Base-by-base conservation (phyloP, 164 flowering plant genomes). In the Akebia trifoliata region DNA sequence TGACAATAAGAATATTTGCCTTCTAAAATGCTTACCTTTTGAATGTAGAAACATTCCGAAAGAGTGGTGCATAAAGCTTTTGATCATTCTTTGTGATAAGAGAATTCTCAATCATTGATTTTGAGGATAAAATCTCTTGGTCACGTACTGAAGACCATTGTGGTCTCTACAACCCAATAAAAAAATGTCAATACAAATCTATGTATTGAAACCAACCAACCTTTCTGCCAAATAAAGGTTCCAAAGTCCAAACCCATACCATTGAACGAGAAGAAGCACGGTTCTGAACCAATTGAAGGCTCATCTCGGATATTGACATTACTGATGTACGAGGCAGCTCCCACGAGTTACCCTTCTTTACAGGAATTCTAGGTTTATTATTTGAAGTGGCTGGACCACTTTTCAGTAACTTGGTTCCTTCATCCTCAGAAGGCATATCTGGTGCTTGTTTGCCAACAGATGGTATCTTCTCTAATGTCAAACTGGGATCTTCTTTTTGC, bases 31-130 rank as follows among this genome's bases (percentile, higher is more conserved):
- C 39, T 61, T 59, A 74, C 85, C 77, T 75, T 72, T 61, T 77
- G 68, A 81, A 81, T 58, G 61, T 70, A 56, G 85, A 81, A 52
- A 78, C 63, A 56, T 81, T 81, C n/a, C 85, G 73, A 56, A 68
- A 81, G 4, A 78, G 64, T 49, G 85, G 75, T 61, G 82, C 73
- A 65, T 78, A 71, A 36, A 81, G 78, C 42, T 76, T 72, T 60
- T 4, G 65, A 44, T 74, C 78, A 51, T 59, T 56, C 48, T 24
- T 48, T 25, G 55, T 45, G 30, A 36, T 15, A 4, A 78, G 75
- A 62, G 79, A 78, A 69, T 69, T 69, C 66, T 62, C 59, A 21
- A 81, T 81, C 67, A 70, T 54, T 22, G 59, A 59, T 57, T 52
- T 81, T 2, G 70, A 82, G 49, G 67, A 62, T 26, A 76, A 25